Conservation (phyloP, 129 eudicot genomes). For the Apium graveolens region DNA sequence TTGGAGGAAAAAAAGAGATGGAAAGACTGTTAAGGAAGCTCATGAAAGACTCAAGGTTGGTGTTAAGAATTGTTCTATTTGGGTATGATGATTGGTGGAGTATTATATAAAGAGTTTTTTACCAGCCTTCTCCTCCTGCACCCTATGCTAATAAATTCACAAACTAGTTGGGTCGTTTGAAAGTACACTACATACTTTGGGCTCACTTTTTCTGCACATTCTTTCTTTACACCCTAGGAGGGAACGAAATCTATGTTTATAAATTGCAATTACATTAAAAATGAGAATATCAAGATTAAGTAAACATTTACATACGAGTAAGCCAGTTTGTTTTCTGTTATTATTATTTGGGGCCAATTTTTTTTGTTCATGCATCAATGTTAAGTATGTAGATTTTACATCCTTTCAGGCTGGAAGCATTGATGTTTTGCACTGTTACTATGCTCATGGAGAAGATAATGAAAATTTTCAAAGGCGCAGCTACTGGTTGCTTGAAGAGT, state of each 20-base stretch:
- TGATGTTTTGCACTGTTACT: constrained; percentile 96
- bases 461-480: constrained; percentile 98
- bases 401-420: constrained; percentile 83
- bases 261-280: neutral
- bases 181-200: neutral
- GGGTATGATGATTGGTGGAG: neutral
- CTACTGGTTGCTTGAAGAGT: constrained; percentile 99
- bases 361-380: constrained; percentile 8
- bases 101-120: neutral
- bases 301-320: neutral
- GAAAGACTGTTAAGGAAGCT: constrained; percentile 97
- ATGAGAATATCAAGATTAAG: neutral
- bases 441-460: constrained; percentile 96
- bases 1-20: constrained; percentile 98
- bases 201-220: neutral
- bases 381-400: constrained; percentile 6
- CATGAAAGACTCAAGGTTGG: constrained; percentile 97
- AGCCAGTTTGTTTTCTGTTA: neutral
- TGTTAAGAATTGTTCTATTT: neutral
- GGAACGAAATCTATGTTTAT: neutral
- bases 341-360: neutral
- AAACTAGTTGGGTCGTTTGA: neutral
- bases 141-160: neutral
- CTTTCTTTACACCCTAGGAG: neutral
- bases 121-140: neutral